phyloP scores from a whole-genome alignment of 805 yeast genomes.

The Ogataea chonburiensis region DNA sequence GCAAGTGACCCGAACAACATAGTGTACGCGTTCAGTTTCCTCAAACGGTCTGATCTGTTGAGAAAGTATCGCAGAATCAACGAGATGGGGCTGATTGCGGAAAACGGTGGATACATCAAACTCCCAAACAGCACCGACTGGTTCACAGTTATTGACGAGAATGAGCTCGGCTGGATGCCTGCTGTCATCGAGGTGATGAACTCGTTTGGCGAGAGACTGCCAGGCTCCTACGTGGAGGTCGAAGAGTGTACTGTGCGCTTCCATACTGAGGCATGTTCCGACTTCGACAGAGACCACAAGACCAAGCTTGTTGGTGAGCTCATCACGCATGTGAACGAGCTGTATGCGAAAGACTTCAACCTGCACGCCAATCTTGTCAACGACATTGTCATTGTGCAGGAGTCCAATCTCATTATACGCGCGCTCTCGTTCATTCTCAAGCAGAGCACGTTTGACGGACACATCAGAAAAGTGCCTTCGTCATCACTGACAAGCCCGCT shows the following conservation, averaged over 20 bases:
- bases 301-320: slow-evolving; percentile 75
- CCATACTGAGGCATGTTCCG: slow-evolving; percentile 68
- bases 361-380: slow-evolving; percentile 78
- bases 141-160: slow-evolving; percentile 60
- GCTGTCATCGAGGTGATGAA: slow-evolving; percentile 54
- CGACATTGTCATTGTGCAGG: slow-evolving; percentile 70
- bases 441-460: slow-evolving; percentile 23
- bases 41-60: slow-evolving; percentile 63
- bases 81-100: slow-evolving; percentile 81
- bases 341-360: slow-evolving; percentile 53
- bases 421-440: slow-evolving; percentile 55
- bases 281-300: slow-evolving; percentile 60
- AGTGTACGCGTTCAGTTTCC: slow-evolving; percentile 70
- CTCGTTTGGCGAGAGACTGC: slow-evolving; percentile 70
- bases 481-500: slow-evolving; percentile 24
- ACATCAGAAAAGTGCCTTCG: slow-evolving; percentile 20
- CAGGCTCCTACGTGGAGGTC: slow-evolving; percentile 69
- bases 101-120: slow-evolving; percentile 80
- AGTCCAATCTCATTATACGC: slow-evolving; percentile 53
- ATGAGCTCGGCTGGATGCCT: slow-evolving; percentile 56
- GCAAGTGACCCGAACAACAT: slow-evolving; percentile 55
- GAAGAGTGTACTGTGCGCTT: slow-evolving; percentile 77
- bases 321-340: slow-evolving; percentile 78
- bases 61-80: slow-evolving; percentile 65
- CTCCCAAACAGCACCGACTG: slow-evolving; percentile 51